phyloP scores from a whole-genome alignment of 257 asterid genomes.

The Anisodus acutangulus region DNA sequence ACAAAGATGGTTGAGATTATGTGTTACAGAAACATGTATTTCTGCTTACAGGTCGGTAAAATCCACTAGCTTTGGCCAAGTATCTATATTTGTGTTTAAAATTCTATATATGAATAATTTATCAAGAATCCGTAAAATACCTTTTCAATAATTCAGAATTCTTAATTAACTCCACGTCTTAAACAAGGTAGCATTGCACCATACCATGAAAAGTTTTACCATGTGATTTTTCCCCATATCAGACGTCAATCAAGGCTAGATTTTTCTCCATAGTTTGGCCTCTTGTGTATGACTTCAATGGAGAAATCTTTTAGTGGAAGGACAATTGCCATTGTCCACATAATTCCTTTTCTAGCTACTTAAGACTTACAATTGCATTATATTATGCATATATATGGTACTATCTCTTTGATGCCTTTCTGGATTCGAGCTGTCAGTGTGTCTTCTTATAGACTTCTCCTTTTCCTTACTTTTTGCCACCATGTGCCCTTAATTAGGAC shows the following conservation, averaged over 20 bases:
- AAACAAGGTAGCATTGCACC: not conserved
- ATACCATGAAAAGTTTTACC: too few relatives aligned
- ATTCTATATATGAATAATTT: too few relatives aligned
- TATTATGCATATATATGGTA: too few relatives aligned
- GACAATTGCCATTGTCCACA: constrained; percentile 29
- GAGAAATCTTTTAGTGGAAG: not conserved
- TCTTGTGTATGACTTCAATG: constrained; percentile 14
- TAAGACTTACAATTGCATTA: not conserved
- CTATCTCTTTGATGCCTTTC: constrained; percentile 4
- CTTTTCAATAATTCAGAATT: too few relatives aligned
- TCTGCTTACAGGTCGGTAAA: too few relatives aligned
- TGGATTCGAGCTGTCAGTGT: constrained; percentile 30
- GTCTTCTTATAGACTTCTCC: constrained; percentile 21
- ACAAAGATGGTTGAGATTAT: too few relatives aligned
- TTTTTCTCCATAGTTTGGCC: not conserved
- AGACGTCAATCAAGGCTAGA: not conserved
- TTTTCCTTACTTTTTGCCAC: constrained; percentile 13
- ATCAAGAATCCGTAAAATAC: too few relatives aligned
- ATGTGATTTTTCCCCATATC: not conserved
- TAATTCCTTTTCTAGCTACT: constrained; percentile 15
- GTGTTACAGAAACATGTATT: too few relatives aligned
- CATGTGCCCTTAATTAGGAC: constrained; percentile 30
- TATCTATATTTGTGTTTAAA: too few relatives aligned
- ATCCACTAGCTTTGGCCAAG: too few relatives aligned
- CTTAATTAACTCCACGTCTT: too few relatives aligned